phyloP scores from a whole-genome alignment of 768 basidiomycete species.

The Fomitopsis pulvina region DNA sequence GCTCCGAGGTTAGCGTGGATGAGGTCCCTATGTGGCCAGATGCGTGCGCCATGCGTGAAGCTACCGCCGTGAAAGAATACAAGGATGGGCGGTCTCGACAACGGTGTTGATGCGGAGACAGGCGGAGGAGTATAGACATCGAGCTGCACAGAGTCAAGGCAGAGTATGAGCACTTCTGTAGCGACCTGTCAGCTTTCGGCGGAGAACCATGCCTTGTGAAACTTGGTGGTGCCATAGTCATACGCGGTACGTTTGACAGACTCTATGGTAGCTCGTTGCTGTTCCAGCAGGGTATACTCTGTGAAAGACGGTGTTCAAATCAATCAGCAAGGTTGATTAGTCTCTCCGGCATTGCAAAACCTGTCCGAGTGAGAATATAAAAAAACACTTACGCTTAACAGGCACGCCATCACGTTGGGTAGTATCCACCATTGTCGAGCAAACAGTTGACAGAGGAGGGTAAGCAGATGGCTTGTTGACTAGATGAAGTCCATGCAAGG shows the following conservation, averaged over 20 bases:
- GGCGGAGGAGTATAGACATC: background rate
- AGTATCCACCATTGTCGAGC: background rate
- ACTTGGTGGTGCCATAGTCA: background rate
- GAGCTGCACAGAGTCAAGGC: background rate
- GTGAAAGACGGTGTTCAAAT: background rate
- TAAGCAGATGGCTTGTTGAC: background rate
- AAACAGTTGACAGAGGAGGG: background rate
- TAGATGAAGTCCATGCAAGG: background rate
- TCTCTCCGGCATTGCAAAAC: background rate
- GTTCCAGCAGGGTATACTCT: background rate
- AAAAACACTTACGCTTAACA: background rate
- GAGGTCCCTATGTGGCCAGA: constrained; percentile 40
- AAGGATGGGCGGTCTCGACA: constrained; percentile 38
- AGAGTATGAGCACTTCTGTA: background rate
- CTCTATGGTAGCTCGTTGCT: background rate
- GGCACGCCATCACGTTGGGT: background rate
- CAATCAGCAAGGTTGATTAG: background rate
- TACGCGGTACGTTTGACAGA: background rate
- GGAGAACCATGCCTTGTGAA: background rate
- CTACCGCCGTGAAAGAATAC: constrained; percentile 68
- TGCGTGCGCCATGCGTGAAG: constrained; percentile 46
- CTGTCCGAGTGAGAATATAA: too few relatives aligned
- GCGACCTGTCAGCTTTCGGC: background rate
- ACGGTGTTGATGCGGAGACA: background rate
- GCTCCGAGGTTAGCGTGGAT: constrained; percentile 51